Evolutionary conservation across 768 basidiomycete genomes (phyloP).

Genomic region (Mycena belliarum): DNA sequence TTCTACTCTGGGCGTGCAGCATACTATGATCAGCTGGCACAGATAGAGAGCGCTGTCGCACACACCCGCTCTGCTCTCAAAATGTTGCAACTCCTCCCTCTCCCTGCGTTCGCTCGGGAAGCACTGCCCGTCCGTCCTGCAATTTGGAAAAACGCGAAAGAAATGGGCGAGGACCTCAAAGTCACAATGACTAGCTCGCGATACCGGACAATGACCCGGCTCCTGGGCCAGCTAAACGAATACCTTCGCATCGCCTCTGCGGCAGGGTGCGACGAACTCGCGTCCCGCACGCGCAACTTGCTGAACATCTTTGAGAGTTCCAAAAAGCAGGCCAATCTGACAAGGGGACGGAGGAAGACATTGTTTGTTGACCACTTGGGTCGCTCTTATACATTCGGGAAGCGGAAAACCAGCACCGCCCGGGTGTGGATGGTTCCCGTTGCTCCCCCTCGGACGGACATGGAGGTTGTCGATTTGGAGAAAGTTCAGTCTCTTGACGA

Average conservation of each 20-base stretch:
- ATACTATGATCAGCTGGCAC: slow-evolving; percentile 71
- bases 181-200: slow-evolving; percentile 66
- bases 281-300: slow-evolving; percentile 48
- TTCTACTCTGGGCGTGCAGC: slow-evolving; percentile 82
- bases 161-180: slow-evolving; percentile 58
- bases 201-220: slow-evolving; percentile 61
- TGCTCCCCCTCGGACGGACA: neutral
- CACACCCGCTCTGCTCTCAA: slow-evolving; percentile 61
- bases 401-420: slow-evolving; percentile 87
- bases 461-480: slow-evolving; percentile 27
- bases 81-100: slow-evolving; percentile 69
- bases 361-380: slow-evolving; percentile 71
- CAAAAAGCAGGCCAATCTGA: slow-evolving; percentile 50
- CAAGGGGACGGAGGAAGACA: slow-evolving; percentile 55
- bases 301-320: slow-evolving; percentile 66
- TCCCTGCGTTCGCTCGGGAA: slow-evolving; percentile 68
- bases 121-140: slow-evolving; percentile 58
- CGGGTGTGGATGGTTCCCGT: slow-evolving; percentile 91
- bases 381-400: slow-evolving; percentile 84
- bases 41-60: slow-evolving; percentile 65
- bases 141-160: slow-evolving; percentile 68
- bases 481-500: slow-evolving; percentile 24
- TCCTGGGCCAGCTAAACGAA: slow-evolving; percentile 68
- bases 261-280: slow-evolving; percentile 60
- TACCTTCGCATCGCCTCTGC: slow-evolving; percentile 59